Percentiles rank a stretch among this genome's conserved stretches.
phyloP scores from a whole-genome alignment of 169 alveolate genomes.

The Neospora caninum region DNA sequence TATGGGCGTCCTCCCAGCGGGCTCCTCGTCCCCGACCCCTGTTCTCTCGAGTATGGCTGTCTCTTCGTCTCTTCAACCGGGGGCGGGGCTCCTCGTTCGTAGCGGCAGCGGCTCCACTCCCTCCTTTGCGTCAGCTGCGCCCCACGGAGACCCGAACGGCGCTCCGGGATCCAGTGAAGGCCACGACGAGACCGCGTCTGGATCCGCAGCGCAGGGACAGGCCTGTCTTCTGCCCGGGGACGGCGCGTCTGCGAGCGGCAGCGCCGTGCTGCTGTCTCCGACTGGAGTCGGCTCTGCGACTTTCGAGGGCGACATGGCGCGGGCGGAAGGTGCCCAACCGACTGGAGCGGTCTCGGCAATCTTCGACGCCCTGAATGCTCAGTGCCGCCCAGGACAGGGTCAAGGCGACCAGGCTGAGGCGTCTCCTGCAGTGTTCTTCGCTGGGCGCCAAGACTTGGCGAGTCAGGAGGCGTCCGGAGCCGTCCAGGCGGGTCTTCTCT shows the following conservation, averaged over 20 bases:
- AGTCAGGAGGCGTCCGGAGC: not conserved
- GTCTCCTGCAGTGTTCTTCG: not conserved
- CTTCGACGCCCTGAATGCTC: not conserved
- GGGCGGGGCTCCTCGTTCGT: not conserved
- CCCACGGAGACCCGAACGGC: not conserved
- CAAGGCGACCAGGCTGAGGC: not conserved
- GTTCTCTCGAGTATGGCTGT: not conserved
- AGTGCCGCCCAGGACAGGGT: not conserved
- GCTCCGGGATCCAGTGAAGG: not conserved
- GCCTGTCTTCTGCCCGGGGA: not conserved
- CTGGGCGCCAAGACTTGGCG: not conserved
- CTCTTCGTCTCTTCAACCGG: not conserved
- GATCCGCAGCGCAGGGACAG: not conserved
- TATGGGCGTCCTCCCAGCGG: not conserved
- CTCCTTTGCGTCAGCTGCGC: not conserved
- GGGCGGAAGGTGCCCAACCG: not conserved
- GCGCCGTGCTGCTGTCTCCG: not conserved
- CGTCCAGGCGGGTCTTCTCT: not conserved
- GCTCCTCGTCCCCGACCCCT: not conserved
- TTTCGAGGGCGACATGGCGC: not conserved
- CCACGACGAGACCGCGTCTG: not conserved
- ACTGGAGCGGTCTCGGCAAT: not conserved
- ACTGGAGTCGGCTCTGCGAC: not conserved
- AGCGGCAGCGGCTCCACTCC: not conserved
- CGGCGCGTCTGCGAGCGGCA: not conserved